A percentile compares a stretch with the other conserved stretches of the same genome.
Conservation (phyloP, 148 eudicot genomes). For the Cornus florida region DNA sequence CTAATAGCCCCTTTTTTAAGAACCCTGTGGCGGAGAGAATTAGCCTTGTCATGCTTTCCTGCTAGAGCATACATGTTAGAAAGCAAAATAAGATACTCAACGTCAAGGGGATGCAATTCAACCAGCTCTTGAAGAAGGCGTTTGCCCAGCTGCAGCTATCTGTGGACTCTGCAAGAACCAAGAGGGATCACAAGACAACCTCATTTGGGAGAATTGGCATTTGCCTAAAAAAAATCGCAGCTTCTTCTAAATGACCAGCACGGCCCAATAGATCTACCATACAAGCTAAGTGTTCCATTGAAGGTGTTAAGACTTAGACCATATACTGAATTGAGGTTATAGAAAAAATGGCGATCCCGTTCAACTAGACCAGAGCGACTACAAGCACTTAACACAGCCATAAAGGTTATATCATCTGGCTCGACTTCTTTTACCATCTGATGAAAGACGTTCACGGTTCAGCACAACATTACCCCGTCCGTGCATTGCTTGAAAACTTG, state of each 20-base stretch:
- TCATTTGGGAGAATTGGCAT: constrained; percentile 41
- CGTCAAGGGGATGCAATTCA: constrained; percentile 26
- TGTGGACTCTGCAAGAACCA: constrained; percentile 33
- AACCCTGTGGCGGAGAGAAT: constrained; percentile 22
- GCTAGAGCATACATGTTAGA: constrained; percentile 30
- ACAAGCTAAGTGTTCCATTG: constrained; percentile 43
- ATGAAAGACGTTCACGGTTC: constrained; percentile 26
- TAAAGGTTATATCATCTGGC: constrained; percentile 39
- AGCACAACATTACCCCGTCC: constrained; percentile 25
- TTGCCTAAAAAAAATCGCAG: constrained; percentile 26
- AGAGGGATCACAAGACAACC: constrained; percentile 38
- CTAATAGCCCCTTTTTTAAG: constrained; percentile 25
- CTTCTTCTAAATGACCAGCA: constrained; percentile 34
- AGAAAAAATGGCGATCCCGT: constrained; percentile 25
- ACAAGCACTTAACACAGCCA: constrained; percentile 37
- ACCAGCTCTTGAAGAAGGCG: constrained; percentile 21
- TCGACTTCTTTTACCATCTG: constrained; percentile 33
- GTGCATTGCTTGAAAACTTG: constrained; percentile 39
- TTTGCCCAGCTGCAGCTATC: constrained; percentile 27
- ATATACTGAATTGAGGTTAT: constrained; percentile 20
- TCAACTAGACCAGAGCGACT: constrained; percentile 44
- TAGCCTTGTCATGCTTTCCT: constrained; percentile 26
- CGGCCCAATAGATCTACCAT: constrained; percentile 43
- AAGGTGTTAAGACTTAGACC: constrained; percentile 31
- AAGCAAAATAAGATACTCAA: constrained; percentile 28